A percentile compares a stretch with the other conserved stretches of the same genome.
Conservation (phyloP, 139 green algal genomes). For the Asterochloris erici region DNA sequence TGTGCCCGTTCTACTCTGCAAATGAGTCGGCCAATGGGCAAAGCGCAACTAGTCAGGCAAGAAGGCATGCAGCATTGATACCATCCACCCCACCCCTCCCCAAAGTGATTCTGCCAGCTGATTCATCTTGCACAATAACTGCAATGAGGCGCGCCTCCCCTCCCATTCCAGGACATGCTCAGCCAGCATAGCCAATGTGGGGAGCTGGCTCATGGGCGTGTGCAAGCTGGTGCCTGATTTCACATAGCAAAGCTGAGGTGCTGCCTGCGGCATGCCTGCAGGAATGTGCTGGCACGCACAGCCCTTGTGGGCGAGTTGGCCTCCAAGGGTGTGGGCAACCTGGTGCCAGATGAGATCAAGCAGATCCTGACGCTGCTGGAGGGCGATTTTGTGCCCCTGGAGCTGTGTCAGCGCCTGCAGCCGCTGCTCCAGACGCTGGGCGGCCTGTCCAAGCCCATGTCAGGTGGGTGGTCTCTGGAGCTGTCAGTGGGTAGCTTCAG, state of each 20-base stretch:
- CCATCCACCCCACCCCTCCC: no score
- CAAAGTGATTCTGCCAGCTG: no score
- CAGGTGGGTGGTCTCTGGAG: constrained; percentile 9
- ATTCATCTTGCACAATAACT: no score
- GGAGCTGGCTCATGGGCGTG: no score
- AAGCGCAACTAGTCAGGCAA: no score
- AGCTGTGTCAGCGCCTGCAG: constrained; percentile 78
- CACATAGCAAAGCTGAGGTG: no score
- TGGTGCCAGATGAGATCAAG: constrained; percentile 62
- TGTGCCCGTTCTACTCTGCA: no score
- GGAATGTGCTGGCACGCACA: constrained; percentile 60
- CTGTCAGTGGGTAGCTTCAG: no score
- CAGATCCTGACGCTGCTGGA: constrained; percentile 80
- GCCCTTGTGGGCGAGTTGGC: constrained; percentile 80
- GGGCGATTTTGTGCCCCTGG: constrained; percentile 88
- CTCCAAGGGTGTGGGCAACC: constrained; percentile 69
- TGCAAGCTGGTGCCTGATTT: not conserved
- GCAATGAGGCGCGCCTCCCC: not conserved
- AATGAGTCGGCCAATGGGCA: no score
- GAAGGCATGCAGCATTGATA: no score
- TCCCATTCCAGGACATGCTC: not conserved
- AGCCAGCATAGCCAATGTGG: no score
- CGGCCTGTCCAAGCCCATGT: constrained; percentile 40
- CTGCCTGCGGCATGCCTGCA: constrained; percentile 21
- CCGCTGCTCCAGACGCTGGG: constrained; percentile 74